These are phyloP conservation scores for Euphorbia pulcherrima DNA, from an alignment of 345 rosid genomes.

Conservation along the genomic window DNA sequence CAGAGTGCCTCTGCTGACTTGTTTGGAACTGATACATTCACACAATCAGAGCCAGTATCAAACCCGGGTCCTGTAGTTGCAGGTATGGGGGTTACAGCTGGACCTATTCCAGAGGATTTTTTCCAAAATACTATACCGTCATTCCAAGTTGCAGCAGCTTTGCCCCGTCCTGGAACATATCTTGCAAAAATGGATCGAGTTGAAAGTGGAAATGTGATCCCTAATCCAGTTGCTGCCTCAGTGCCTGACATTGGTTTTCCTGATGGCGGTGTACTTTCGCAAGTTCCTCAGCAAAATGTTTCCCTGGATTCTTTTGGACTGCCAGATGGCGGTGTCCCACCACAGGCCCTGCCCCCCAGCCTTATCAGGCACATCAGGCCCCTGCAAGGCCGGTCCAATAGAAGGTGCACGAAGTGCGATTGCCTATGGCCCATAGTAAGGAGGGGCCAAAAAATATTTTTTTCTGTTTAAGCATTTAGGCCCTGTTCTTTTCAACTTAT, in stretches of 20 bases:
- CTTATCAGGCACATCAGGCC: slow-evolving; percentile 35
- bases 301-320: slow-evolving; percentile 56
- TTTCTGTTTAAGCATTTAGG: too few species aligned
- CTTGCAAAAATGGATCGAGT: slow-evolving; percentile 65
- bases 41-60: slow-evolving; percentile 41
- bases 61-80: slow-evolving; percentile 48
- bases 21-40: slow-evolving; percentile 56
- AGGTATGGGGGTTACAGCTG: slow-evolving; percentile 46
- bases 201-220: slow-evolving; percentile 33
- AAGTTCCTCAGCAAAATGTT: slow-evolving; percentile 44
- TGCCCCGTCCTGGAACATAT: slow-evolving; percentile 87
- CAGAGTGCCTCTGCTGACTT: slow-evolving; percentile 71
- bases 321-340: slow-evolving; percentile 88
- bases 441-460: too few species aligned
- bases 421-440: too few species aligned
- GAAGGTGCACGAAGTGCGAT: too few species aligned
- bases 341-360: slow-evolving; percentile 47
- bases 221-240: slow-evolving; percentile 43
- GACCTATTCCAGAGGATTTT: slow-evolving; percentile 93
- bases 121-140: slow-evolving; percentile 90
- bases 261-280: slow-evolving; percentile 74
- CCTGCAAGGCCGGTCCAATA: too few species aligned
- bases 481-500: too few species aligned
- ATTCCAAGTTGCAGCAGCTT: slow-evolving; percentile 69
- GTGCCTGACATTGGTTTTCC: slow-evolving; percentile 60